Percentiles rank a stretch among this genome's conserved stretches.
phyloP scores from a whole-genome alignment of 257 asterid species.

The Verbascum thapsus region DNA sequence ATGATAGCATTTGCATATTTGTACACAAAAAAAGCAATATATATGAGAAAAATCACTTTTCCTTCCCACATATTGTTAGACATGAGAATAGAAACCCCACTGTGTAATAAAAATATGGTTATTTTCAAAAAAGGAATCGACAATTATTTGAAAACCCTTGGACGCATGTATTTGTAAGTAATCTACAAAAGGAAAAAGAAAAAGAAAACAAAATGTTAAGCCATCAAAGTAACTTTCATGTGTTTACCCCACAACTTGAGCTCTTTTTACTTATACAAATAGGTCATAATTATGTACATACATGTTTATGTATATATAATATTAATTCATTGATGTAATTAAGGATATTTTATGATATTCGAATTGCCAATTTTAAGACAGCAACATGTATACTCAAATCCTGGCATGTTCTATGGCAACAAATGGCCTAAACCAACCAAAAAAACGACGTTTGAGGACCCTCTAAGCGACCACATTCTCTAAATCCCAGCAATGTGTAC shows the following conservation, averaged over 20 bases:
- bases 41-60: too few species aligned
- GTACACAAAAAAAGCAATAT: too few species aligned
- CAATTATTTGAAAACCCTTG: too few species aligned
- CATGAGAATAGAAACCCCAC: neutral
- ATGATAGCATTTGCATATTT: too few species aligned
- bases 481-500: neutral
- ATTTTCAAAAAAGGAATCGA: too few species aligned
- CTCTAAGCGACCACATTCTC: conserved; percentile 3
- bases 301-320: too few species aligned
- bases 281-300: too few species aligned
- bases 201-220: neutral
- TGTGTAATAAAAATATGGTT: too few species aligned
- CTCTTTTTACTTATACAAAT: too few species aligned
- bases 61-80: neutral
- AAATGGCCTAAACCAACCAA: conserved; percentile 10
- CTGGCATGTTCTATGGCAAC: conserved; percentile 37
- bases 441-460: conserved; percentile 1
- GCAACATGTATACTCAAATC: neutral
- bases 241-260: conserved; percentile 4
- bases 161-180: neutral
- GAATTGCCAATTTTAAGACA: neutral
- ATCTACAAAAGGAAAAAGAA: neutral
- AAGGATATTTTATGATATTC: neutral
- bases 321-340: neutral
- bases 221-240: conserved; percentile 21